Percentiles rank a stretch among this genome's conserved stretches.
Conservation (phyloP, 2,329 filamentous ascomycete species). For the Calycina herbarum region DNA sequence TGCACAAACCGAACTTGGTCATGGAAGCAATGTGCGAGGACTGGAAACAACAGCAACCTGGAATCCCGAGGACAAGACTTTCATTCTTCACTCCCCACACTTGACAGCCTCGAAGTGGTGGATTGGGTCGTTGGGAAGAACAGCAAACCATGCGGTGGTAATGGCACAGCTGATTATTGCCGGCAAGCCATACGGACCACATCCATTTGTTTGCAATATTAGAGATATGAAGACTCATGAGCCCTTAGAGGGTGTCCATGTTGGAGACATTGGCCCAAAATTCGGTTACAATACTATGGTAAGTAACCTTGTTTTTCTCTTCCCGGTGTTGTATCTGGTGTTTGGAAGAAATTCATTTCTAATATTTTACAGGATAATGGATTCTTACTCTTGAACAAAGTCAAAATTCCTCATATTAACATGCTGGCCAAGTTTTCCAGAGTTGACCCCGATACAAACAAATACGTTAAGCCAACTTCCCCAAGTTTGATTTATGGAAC, state of each 20-base stretch:
- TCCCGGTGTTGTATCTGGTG: neutral
- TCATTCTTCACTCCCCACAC: conserved; percentile 70
- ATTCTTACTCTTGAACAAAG: conserved; percentile 73
- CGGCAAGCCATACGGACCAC: conserved; percentile 70
- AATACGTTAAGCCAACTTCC: conserved; percentile 66
- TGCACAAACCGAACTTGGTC: conserved; percentile 77
- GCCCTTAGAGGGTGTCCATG: conserved; percentile 67
- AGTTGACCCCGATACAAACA: conserved; percentile 66
- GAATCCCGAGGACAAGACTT: conserved; percentile 72
- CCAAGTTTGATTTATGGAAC: conserved; percentile 73
- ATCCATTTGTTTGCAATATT: conserved; percentile 77
- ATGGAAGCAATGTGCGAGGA: conserved; percentile 74
- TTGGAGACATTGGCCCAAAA: conserved; percentile 77
- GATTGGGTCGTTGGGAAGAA: conserved; percentile 76
- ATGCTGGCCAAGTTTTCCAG: conserved; percentile 73
- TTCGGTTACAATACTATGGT: conserved; percentile 47
- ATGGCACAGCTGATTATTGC: conserved; percentile 74
- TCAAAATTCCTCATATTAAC: conserved; percentile 72
- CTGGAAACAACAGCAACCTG: conserved; percentile 53
- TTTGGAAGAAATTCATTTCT: neutral
- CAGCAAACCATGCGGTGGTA: conserved; percentile 75
- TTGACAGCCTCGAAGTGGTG: conserved; percentile 82
- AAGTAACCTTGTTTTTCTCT: neutral
- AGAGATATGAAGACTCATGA: conserved; percentile 69
- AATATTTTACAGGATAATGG: conserved; percentile 60